Conservation (phyloP, 805 yeast genomes). For the Kuraishia floccosa region DNA sequence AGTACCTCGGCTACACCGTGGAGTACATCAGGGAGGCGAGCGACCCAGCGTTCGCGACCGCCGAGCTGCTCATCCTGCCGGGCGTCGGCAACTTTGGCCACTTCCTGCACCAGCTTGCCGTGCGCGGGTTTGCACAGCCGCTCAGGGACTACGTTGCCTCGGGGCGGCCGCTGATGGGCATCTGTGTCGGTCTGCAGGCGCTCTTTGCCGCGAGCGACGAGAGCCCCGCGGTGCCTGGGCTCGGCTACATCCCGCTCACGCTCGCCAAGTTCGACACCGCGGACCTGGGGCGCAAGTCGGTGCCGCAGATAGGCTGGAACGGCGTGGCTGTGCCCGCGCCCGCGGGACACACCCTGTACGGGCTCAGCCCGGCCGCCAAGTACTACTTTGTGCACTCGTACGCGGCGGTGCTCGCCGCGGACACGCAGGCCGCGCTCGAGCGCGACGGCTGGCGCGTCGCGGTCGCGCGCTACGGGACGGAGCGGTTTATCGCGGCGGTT, state of each 20-base stretch:
- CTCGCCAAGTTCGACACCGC: slow-evolving; percentile 51
- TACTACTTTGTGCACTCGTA: slow-evolving; percentile 95
- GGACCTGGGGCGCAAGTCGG: slow-evolving; percentile 45
- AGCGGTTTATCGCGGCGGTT: slow-evolving; percentile 76
- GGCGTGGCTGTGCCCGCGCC: slow-evolving; percentile 9
- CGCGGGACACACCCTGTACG: slow-evolving; percentile 31
- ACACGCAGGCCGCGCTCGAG: slow-evolving; percentile 18
- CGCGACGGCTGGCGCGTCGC: slow-evolving; percentile 61
- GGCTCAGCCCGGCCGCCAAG: slow-evolving; percentile 53
- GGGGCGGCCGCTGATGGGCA: slow-evolving; percentile 92
- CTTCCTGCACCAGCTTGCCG: slow-evolving; percentile 61
- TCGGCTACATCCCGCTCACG: slow-evolving; percentile 40
- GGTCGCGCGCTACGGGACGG: slow-evolving; percentile 61
- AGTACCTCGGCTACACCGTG: slow-evolving; percentile 61
- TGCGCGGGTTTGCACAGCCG: slow-evolving; percentile 55
- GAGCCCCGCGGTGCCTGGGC: slow-evolving; percentile 45
- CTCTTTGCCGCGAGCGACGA: slow-evolving; percentile 71
- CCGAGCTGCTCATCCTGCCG: slow-evolving; percentile 64
- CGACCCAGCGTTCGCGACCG: slow-evolving; percentile 38
- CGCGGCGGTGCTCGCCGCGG: slow-evolving; percentile 54
- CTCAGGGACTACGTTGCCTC: slow-evolving; percentile 52
- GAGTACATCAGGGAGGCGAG: slow-evolving; percentile 44
- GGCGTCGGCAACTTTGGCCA: slow-evolving; percentile 98
- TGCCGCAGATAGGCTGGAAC: slow-evolving; percentile 98
- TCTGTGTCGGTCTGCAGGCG: slow-evolving; percentile 93